Base-by-base conservation (phyloP, 2,329 filamentous ascomycete genomes). In the Rugonectria rugulosa region DNA sequence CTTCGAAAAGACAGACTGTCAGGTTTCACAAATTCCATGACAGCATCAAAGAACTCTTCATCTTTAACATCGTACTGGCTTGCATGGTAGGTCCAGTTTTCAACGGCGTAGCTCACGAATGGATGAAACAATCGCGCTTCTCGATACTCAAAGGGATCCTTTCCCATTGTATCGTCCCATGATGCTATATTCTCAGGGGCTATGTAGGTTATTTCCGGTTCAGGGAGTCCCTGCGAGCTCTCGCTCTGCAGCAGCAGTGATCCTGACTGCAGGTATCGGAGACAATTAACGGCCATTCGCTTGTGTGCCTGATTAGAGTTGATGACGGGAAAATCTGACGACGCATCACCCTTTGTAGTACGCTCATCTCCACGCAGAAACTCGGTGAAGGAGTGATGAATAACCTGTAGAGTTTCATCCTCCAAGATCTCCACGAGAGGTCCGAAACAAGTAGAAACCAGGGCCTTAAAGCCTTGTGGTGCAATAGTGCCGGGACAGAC, bases 331-430 rank as follows among this genome's bases (percentile, higher is more conserved):
- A 69, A 65, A 1, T 40, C 17, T 1, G 49, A 31, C 0, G 20
- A 31, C 5, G 27, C 32, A 8, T 2, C n/a, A 4, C 21, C 15
- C 9, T 26, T 12, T 1, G 9, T 9, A 10, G 17, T 50, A 2
- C 67, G 60, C 9, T 14, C 61, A 44, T 60, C 53, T 7, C 72
- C 73, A 2, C 70, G 68, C 10, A 80, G 59, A 53, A 76, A 81
- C 48, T 81, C 78, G 3, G 78, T 80, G 34, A 81, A 75, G 1
- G 77, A 80, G 47, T 81, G 78, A 56, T 81, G 78, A 6, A 81
- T 74, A 6, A 80, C 71, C 15, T 72, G 71, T 9, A 80, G 55
- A 0, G 73, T 76, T 47, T 78, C 78, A 43, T 81, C 76, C 15
- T 77, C 74, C 3, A 77, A 64, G 17, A 79, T 65, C 54, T 81